phyloP scores from a whole-genome alignment of 139 green algal species.

The Pleodorina starrii region DNA sequence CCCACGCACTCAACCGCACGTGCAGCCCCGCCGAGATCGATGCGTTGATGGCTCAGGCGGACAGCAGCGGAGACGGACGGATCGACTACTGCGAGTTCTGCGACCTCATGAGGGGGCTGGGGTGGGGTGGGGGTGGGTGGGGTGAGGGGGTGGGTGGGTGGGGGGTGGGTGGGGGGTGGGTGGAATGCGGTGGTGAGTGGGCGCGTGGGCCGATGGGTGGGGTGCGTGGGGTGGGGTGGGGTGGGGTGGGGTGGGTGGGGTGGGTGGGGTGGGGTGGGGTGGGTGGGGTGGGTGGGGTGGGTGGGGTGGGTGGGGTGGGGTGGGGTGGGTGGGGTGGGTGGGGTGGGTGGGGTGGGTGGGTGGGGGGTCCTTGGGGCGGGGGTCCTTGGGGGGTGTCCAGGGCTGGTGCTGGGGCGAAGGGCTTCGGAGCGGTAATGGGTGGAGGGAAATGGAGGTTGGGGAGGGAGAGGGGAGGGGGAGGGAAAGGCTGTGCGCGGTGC shows the following conservation, averaged over 20 bases:
- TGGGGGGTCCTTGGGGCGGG: too few relatives aligned
- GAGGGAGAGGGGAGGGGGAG: too few relatives aligned
- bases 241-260: not conserved
- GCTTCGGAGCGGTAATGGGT: too few relatives aligned
- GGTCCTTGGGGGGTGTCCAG: too few relatives aligned
- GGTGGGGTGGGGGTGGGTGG: not conserved
- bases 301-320: too few relatives aligned
- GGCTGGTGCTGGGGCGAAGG: too few relatives aligned
- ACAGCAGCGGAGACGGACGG: conserved; percentile 73
- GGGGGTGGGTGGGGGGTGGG: not conserved
- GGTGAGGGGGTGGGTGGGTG: not conserved
- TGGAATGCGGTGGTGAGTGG: not conserved
- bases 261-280: too few relatives aligned
- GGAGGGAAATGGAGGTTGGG: too few relatives aligned
- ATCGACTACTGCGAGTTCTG: conserved; percentile 87
- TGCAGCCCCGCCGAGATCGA: conserved; percentile 19
- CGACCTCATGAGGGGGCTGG: conserved; percentile 65
- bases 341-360: too few relatives aligned
- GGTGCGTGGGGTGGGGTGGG: not conserved
- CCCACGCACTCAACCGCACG: conserved; percentile 22
- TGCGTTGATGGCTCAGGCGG: conserved; percentile 62
- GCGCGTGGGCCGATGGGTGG: not conserved
- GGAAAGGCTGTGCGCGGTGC: too few relatives aligned
- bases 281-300: too few relatives aligned
- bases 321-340: too few relatives aligned